phyloP scores from a whole-genome alignment of 768 basidiomycete genomes.

The Candolleomyces aberdarensis region DNA sequence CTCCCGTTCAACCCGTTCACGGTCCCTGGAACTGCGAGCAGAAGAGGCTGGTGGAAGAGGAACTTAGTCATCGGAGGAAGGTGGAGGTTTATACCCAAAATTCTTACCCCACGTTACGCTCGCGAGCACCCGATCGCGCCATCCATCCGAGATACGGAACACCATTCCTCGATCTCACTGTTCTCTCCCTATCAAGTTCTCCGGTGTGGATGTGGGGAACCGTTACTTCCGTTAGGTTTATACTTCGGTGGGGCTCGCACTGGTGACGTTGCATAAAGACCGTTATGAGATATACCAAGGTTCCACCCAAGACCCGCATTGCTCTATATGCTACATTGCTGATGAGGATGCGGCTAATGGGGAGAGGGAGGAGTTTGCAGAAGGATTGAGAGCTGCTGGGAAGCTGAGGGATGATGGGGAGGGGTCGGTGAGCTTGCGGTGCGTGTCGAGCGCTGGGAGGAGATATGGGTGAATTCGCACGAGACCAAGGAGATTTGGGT shows the following conservation, averaged over 20 bases:
- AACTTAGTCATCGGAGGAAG: background rate
- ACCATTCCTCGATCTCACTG: slow-evolving; percentile 31
- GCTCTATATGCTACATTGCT: slow-evolving; percentile 72
- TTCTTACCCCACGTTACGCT: slow-evolving; percentile 76
- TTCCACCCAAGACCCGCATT: slow-evolving; percentile 58
- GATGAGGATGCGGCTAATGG: slow-evolving; percentile 54
- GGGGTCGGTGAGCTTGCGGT: slow-evolving; percentile 28
- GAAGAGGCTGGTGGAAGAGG: background rate
- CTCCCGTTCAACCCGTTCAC: no score
- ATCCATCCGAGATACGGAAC: slow-evolving; percentile 20
- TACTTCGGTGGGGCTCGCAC: slow-evolving; percentile 44
- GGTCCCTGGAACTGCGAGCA: background rate
- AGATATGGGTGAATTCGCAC: slow-evolving; percentile 39
- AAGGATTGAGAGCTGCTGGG: slow-evolving; percentile 36
- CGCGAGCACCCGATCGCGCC: slow-evolving; percentile 34
- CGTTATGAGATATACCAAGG: slow-evolving; percentile 36
- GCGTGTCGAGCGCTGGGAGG: slow-evolving; percentile 19
- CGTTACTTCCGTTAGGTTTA: slow-evolving; percentile 75
- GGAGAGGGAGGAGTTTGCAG: slow-evolving; percentile 48
- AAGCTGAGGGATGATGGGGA: slow-evolving; percentile 23
- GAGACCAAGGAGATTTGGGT: slow-evolving; percentile 54
- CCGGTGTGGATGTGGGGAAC: slow-evolving; percentile 51
- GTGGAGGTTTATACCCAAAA: background rate
- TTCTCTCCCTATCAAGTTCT: slow-evolving; percentile 44
- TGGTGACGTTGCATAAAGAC: slow-evolving; percentile 45